Evolutionary conservation across 2,329 filamentous ascomycete genomes (phyloP), one percentile per base, ranked within the genome.

Genomic region (Pezicula rhizophila): DNA sequence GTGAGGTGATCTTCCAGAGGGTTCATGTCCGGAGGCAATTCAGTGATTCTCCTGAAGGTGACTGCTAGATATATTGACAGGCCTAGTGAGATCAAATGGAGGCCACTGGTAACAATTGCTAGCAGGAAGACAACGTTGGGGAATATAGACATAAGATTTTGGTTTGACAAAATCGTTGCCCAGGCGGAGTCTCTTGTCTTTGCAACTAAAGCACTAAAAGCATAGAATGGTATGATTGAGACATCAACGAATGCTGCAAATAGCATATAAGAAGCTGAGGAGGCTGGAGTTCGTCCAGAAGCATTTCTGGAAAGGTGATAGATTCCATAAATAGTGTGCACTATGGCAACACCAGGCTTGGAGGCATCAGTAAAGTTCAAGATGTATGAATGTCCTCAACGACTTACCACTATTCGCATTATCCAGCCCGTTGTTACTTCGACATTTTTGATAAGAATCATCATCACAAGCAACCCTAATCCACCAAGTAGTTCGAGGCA

Each of bases 21-120:
- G 64, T 97, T 97, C 87, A 96, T 89, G 62, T 97, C 92, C 0
- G 92, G 91, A 5, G 92, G 92, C 65, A 96, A 77, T 17, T 77
- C 74, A 5, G 83, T 76, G 60, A 97, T 96, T 62, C 87, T 85
- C 37, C 84, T 80, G 79, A 96, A 97, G 57, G 86, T 79, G 46
- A 87, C 65, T 14, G 82, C 81, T 23, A 97, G 74, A 69, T 86
- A 96, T 28, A 88, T 64, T 5, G 88, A 88, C 33, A 95, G 71
- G 15, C 73, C 67, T 1, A 93, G 67, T 2, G 88, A 88, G 8
- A 89, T 54, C 0, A 87, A 60, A 64, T 96, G 90, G 17, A 95
- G 64, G 1, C 77, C 80, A 11, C 77, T 84, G 8, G 82, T 76
- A 7, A 73, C 72, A 8, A 85, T 75, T 23, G 87, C 79, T 1